Evolutionary conservation across 2,329 filamentous ascomycete species (phyloP).

Genomic region (Hypocreales sp.): DNA sequence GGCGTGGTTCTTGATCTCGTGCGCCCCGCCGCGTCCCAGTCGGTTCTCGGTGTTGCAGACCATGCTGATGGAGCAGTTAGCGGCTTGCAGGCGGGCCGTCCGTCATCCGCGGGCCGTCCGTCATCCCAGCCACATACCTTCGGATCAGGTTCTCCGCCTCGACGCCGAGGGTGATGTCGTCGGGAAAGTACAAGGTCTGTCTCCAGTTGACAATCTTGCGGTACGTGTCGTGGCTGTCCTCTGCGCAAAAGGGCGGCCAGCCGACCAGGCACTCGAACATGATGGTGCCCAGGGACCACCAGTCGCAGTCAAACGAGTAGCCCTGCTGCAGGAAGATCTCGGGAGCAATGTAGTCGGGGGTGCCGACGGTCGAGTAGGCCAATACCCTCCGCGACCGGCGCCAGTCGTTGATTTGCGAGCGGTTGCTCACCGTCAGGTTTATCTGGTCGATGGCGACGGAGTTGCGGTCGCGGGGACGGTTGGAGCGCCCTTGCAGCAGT

Average conservation of each 20-base stretch:
- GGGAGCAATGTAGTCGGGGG: conserved; percentile 94
- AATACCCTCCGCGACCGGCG: conserved; percentile 87
- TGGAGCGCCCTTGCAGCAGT: conserved; percentile 67
- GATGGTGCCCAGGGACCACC: conserved; percentile 97
- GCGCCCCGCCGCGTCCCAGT: conserved; percentile 70
- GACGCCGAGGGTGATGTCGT: conserved; percentile 74
- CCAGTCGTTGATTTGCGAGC: conserved; percentile 97
- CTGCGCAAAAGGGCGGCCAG: conserved; percentile 97
- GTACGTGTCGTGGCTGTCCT: conserved; percentile 95
- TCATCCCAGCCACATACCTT: conserved; percentile 44
- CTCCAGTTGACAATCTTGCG: conserved; percentile 99
- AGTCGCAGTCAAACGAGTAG: conserved; percentile 94
- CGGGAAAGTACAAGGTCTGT: conserved; percentile 88
- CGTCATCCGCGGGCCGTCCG: not conserved
- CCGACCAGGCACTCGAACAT: conserved; percentile 99
- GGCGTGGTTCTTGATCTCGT: conserved; percentile 82
- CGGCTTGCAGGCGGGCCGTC: not conserved
- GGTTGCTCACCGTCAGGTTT: conserved; percentile 93
- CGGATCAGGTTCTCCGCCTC: conserved; percentile 88
- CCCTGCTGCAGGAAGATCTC: conserved; percentile 96
- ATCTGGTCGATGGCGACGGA: conserved; percentile 97
- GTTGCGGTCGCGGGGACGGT: conserved; percentile 64
- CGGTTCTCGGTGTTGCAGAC: conserved; percentile 90
- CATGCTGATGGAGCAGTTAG: conserved; percentile 40
- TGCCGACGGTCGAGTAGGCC: conserved; percentile 96